A percentile compares a stretch with the other conserved stretches of the same genome.
Conservation (phyloP, 2,329 filamentous ascomycete genomes). For the Fusarium domesticum region DNA sequence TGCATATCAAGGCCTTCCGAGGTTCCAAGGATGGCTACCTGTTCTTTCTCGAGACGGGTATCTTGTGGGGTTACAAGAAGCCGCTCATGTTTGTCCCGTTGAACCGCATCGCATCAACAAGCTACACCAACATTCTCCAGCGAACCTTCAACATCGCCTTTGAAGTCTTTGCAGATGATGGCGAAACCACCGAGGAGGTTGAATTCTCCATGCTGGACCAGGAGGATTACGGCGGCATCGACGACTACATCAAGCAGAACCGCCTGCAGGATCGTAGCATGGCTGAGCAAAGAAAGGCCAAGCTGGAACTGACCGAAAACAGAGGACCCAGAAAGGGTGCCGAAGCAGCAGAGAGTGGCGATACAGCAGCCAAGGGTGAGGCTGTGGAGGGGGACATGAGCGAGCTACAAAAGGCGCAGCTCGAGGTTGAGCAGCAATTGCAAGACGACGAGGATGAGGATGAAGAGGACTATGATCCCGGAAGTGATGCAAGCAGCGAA, state of each 20-base stretch:
- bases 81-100: conserved; percentile 63
- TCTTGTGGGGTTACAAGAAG: conserved; percentile 70
- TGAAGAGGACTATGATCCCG: conserved; percentile 65
- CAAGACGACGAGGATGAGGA: conserved; percentile 62
- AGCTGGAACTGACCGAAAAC: conserved; percentile 60
- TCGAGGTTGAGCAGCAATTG: conserved; percentile 51
- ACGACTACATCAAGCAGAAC: conserved; percentile 60
- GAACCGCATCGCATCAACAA: conserved; percentile 58
- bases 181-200: conserved; percentile 54
- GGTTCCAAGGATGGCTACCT: conserved; percentile 67
- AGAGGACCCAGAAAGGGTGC: conserved; percentile 45
- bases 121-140: conserved; percentile 65
- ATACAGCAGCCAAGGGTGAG: conserved; percentile 33
- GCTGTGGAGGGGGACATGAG: conserved; percentile 41
- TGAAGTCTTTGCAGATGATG: conserved; percentile 52
- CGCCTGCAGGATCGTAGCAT: conserved; percentile 64
- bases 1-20: conserved; percentile 64
- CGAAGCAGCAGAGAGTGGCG: conserved; percentile 39
- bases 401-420: conserved; percentile 49
- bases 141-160: conserved; percentile 67
- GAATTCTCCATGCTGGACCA: conserved; percentile 70
- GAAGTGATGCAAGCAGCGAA: conserved; percentile 57
- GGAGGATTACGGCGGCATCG: conserved; percentile 63
- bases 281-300: conserved; percentile 65
- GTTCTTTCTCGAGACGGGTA: conserved; percentile 64